Evolutionary conservation across 345 rosid species (phyloP).

Genomic region (Fremontodendron californicum): DNA sequence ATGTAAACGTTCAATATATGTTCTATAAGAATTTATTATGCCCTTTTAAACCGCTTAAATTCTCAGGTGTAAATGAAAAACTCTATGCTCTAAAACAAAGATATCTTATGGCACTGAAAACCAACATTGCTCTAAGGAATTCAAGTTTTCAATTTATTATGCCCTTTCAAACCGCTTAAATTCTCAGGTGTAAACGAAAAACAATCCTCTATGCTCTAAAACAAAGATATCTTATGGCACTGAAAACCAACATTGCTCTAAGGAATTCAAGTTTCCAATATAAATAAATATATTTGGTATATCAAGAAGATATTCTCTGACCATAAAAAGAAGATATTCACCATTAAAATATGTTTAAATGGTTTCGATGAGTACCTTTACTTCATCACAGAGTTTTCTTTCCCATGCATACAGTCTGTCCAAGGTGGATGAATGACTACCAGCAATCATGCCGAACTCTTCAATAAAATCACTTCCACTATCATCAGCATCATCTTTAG

Average conservation of each 20-base stretch:
- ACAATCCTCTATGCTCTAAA: background rate
- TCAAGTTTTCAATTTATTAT: background rate
- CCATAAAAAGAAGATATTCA: no score
- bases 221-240: background rate
- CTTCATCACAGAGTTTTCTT: constrained; percentile 91
- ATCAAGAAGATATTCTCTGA: no score
- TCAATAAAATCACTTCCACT: constrained; percentile 85
- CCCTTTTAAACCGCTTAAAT: background rate
- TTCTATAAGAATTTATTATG: background rate
- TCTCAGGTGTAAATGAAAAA: background rate
- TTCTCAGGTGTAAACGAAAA: background rate
- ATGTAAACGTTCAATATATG: no score
- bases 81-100: background rate
- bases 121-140: background rate
- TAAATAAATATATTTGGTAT: no score
- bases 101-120: background rate
- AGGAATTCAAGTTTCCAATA: no score
- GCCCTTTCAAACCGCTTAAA: background rate
- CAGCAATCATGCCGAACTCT: constrained; percentile 91
- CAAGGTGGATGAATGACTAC: constrained; percentile 85
- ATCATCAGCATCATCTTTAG: constrained; percentile 70
- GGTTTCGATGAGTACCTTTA: constrained; percentile 57
- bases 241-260: background rate
- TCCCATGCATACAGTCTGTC: constrained; percentile 97
- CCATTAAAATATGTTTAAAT: background rate